These are phyloP conservation scores for Inga oerstediana DNA, from an alignment of 306 rosid species.

Conservation along the genomic window DNA sequence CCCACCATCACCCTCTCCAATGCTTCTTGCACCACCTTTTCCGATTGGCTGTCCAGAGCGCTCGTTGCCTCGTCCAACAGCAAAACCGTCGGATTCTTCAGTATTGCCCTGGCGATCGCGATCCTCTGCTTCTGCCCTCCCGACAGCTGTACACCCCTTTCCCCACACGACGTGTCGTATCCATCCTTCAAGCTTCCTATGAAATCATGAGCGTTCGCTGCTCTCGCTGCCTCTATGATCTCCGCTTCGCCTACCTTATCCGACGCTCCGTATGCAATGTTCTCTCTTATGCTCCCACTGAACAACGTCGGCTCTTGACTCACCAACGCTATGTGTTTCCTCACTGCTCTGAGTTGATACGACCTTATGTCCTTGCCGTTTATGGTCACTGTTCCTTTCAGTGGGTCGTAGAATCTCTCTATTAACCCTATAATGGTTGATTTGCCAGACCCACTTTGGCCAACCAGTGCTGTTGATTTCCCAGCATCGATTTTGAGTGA, in stretches of 20 bases:
- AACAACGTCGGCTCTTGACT: slow-evolving; percentile 74
- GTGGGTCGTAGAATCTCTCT: slow-evolving; percentile 62
- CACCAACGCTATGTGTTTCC: slow-evolving; percentile 51
- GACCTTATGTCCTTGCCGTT: slow-evolving; percentile 38
- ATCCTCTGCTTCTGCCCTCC: slow-evolving; percentile 70
- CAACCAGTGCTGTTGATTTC: slow-evolving; percentile 57
- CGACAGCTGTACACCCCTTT: slow-evolving; percentile 48
- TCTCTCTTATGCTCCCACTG: slow-evolving; percentile 52
- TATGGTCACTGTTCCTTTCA: slow-evolving; percentile 37
- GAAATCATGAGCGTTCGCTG: slow-evolving; percentile 59
- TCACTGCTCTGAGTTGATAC: slow-evolving; percentile 48
- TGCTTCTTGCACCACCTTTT: slow-evolving; percentile 51
- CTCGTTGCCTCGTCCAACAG: slow-evolving; percentile 64
- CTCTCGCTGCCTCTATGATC: slow-evolving; percentile 54
- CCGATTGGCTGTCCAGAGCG: slow-evolving; percentile 54
- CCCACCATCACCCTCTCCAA: slow-evolving; percentile 46
- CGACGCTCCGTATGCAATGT: slow-evolving; percentile 48
- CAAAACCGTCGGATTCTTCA: slow-evolving; percentile 50
- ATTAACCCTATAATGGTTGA: slow-evolving; percentile 56
- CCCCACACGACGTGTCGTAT: slow-evolving; percentile 52
- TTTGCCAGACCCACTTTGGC: slow-evolving; percentile 56
- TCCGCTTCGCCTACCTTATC: slow-evolving; percentile 33
- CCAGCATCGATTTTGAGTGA: slow-evolving; percentile 42
- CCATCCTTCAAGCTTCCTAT: slow-evolving; percentile 46
- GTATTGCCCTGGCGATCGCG: slow-evolving; percentile 60